Percentiles rank a stretch among this genome's conserved stretches.
Conservation (phyloP, 768 basidiomycete species). For the Auriscalpium orientale region DNA sequence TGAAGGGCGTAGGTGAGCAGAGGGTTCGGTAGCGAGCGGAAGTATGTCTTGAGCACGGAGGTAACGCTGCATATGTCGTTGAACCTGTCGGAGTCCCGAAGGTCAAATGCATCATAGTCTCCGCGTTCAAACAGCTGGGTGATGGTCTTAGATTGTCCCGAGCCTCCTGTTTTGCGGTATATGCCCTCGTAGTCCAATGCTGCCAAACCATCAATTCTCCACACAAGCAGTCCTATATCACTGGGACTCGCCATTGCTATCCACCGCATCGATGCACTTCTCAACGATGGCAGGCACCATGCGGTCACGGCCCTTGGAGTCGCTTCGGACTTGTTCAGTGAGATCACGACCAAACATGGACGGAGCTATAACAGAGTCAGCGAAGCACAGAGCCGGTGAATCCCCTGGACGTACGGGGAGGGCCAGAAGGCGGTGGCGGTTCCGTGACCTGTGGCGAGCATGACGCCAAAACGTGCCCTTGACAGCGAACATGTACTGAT, state of each 20-base stretch:
- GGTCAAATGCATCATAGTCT: constrained; percentile 83
- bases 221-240: too few species aligned
- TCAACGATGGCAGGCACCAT: constrained; percentile 84
- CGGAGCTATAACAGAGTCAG: constrained; percentile 44
- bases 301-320: constrained; percentile 50
- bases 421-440: background rate
- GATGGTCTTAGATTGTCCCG: constrained; percentile 85
- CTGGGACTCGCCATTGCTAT: constrained; percentile 58
- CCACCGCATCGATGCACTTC: constrained; percentile 94
- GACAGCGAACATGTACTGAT: constrained; percentile 15
- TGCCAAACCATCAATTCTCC: constrained; percentile 20
- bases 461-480: constrained; percentile 2
- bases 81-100: constrained; percentile 80
- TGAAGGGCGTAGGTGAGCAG: constrained; percentile 87
- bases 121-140: constrained; percentile 92
- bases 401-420: constrained; percentile 3
- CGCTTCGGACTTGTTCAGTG: constrained; percentile 70
- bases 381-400: background rate
- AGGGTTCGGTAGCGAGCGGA: constrained; percentile 87
- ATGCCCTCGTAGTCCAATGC: constrained; percentile 96
- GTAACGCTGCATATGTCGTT: constrained; percentile 97
- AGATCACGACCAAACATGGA: constrained; percentile 94
- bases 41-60: constrained; percentile 93
- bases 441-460: constrained; percentile 11
- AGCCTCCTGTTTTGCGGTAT: constrained; percentile 95